A percentile compares a stretch with the other conserved stretches of the same genome.
Evolutionary conservation across 2,329 filamentous ascomycete species (phyloP).

Genomic region (Penicillium verrucosum): DNA sequence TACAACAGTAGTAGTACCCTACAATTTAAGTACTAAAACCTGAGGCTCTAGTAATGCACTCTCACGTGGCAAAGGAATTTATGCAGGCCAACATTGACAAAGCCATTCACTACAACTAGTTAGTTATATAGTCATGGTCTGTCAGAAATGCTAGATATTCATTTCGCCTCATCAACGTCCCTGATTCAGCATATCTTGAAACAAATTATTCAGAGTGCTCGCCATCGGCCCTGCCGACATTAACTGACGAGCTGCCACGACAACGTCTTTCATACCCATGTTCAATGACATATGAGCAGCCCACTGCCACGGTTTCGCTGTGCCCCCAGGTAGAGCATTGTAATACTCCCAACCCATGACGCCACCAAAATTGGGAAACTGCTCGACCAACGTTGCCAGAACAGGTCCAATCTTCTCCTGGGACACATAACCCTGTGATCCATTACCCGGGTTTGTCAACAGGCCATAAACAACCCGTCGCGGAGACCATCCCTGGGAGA

Average conservation of each 20-base stretch:
- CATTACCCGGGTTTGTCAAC: constrained; percentile 74
- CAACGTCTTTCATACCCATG: constrained; percentile 43
- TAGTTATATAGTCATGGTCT: background rate
- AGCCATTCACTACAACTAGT: too few relatives aligned
- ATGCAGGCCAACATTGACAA: background rate
- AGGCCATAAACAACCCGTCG: constrained; percentile 75
- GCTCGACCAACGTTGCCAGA: constrained; percentile 55
- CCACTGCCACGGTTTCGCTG: constrained; percentile 71
- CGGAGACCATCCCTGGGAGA: constrained; percentile 64
- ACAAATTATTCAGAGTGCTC: constrained; percentile 29
- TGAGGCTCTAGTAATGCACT: too few relatives aligned
- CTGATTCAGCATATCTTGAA: constrained; percentile 31
- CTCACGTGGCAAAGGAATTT: background rate
- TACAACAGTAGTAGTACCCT: background rate
- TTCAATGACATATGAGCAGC: constrained; percentile 62
- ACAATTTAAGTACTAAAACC: background rate
- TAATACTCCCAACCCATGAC: constrained; percentile 97
- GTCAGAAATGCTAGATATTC: background rate
- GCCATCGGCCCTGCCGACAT: constrained; percentile 29
- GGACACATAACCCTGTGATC: constrained; percentile 60
- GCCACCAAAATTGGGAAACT: constrained; percentile 72
- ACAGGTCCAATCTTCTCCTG: constrained; percentile 57
- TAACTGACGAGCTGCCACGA: constrained; percentile 33
- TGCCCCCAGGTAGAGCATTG: constrained; percentile 68
- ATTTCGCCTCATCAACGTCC: constrained; percentile 6